Conservation (phyloP, 202 grass and related monocot species). For the Saccharum hybrid region DNA sequence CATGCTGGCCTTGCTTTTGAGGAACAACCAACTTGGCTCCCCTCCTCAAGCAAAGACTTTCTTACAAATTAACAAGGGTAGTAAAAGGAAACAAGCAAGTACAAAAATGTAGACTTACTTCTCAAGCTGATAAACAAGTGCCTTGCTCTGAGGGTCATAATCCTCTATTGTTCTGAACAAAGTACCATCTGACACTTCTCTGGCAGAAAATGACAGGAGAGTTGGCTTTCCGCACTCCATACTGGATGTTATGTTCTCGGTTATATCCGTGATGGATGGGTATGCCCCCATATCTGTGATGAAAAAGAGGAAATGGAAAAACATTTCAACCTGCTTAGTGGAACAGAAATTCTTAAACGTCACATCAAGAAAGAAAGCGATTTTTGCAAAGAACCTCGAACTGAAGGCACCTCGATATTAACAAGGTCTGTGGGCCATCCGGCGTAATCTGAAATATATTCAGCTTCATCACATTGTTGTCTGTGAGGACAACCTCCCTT, state of each 20-base stretch:
- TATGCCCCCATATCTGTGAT: conserved; percentile 66
- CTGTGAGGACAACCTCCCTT: conserved; percentile 58
- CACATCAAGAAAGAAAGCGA: conserved; percentile 33
- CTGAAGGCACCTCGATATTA: conserved; percentile 85
- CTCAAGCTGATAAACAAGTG: conserved; percentile 77
- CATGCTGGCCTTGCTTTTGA: no score
- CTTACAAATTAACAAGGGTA: background rate
- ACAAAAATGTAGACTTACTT: conserved; percentile 63
- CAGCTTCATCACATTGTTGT: conserved; percentile 84
- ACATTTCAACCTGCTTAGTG: conserved; percentile 18
- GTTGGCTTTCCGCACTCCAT: conserved; percentile 87
- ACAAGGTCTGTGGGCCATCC: conserved; percentile 90
- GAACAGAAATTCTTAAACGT: conserved; percentile 19
- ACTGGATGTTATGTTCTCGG: conserved; percentile 57
- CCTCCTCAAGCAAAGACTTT: background rate
- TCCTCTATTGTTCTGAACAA: conserved; percentile 91
- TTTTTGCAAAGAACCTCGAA: conserved; percentile 64
- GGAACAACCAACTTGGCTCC: background rate
- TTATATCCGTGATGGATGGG: conserved; percentile 65
- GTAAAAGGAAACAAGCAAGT: background rate
- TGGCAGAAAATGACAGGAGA: conserved; percentile 88
- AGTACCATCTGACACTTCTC: conserved; percentile 94
- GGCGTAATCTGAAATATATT: conserved; percentile 65
- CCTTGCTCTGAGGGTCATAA: conserved; percentile 81
- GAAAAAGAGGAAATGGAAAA: conserved; percentile 28